A percentile compares a stretch with the other conserved stretches of the same genome.
These are phyloP conservation scores for Artomyces pyxidatus DNA, from an alignment of 768 basidiomycete genomes.

Conservation along the genomic window DNA sequence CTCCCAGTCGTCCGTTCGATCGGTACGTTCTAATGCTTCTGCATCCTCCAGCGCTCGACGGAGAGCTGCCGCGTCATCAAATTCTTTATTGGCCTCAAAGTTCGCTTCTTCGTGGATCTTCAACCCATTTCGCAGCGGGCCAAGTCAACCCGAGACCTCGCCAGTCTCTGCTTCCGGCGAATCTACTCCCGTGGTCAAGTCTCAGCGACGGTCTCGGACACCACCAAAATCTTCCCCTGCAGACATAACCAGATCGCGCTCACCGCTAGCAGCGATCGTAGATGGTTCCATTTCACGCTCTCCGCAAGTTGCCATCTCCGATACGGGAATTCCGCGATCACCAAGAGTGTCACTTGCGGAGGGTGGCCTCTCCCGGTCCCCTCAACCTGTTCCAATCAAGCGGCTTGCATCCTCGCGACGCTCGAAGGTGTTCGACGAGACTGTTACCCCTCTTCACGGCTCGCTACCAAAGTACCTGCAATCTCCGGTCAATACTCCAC, in stretches of 20 bases:
- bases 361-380: slow-evolving; percentile 23
- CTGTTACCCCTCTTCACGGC: slow-evolving; percentile 34
- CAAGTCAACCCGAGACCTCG: slow-evolving; percentile 56
- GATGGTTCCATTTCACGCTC: too few species aligned
- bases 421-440: slow-evolving; percentile 52
- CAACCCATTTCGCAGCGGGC: slow-evolving; percentile 60
- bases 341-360: background rate
- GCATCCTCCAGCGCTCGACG: slow-evolving; percentile 30
- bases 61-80: slow-evolving; percentile 11
- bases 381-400: slow-evolving; percentile 34
- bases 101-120: slow-evolving; percentile 74
- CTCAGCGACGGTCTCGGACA: slow-evolving; percentile 18
- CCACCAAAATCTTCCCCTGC: background rate
- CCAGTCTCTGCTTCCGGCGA: slow-evolving; percentile 44
- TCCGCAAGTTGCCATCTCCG: too few species aligned
- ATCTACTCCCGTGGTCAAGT: slow-evolving; percentile 19
- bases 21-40: slow-evolving; percentile 43
- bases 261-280: too few species aligned
- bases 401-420: slow-evolving; percentile 22
- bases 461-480: slow-evolving; percentile 37
- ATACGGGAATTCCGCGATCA: background rate
- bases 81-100: slow-evolving; percentile 41
- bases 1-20: slow-evolving; percentile 60
- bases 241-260: too few species aligned
- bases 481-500: slow-evolving; percentile 63